Evolutionary conservation across 2,329 filamentous ascomycete species (phyloP).

Genomic region (Akanthomyces lecanii): DNA sequence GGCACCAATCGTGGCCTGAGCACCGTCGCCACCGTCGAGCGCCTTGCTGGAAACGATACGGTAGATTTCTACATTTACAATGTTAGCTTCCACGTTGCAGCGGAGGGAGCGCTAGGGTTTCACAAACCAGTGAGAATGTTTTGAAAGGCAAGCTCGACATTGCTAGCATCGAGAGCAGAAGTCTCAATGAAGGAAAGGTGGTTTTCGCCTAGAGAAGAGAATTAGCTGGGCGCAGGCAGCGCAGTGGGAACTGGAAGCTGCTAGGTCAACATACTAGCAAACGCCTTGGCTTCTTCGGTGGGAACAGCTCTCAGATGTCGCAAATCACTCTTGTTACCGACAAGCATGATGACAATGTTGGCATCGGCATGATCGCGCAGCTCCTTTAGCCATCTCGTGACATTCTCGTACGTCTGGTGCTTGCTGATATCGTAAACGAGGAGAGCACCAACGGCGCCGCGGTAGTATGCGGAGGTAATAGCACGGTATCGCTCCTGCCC

Average conservation of each 20-base stretch:
- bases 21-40: conserved; percentile 80
- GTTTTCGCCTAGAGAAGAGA: conserved; percentile 69
- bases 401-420: conserved; percentile 98
- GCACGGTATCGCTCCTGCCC: conserved; percentile 98
- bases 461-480: conserved; percentile 98
- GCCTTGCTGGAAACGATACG: conserved; percentile 98
- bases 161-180: conserved; percentile 96
- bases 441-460: conserved; percentile 92
- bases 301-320: conserved; percentile 94
- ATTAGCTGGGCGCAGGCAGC: conserved; percentile 17
- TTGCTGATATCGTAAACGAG: conserved; percentile 99
- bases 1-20: conserved; percentile 73
- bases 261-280: conserved; percentile 68
- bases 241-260: neutral
- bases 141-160: conserved; percentile 98
- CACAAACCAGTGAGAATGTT: conserved; percentile 93
- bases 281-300: conserved; percentile 95
- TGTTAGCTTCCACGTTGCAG: conserved; percentile 11
- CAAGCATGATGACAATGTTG: conserved; percentile 99
- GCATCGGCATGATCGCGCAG: conserved; percentile 95
- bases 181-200: conserved; percentile 99
- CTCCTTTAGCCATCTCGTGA: conserved; percentile 98
- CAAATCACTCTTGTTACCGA: conserved; percentile 99
- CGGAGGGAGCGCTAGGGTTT: neutral
- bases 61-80: conserved; percentile 78